Base-by-base conservation (phyloP, 805 yeast genomes). In the Starmerella bombi region DNA sequence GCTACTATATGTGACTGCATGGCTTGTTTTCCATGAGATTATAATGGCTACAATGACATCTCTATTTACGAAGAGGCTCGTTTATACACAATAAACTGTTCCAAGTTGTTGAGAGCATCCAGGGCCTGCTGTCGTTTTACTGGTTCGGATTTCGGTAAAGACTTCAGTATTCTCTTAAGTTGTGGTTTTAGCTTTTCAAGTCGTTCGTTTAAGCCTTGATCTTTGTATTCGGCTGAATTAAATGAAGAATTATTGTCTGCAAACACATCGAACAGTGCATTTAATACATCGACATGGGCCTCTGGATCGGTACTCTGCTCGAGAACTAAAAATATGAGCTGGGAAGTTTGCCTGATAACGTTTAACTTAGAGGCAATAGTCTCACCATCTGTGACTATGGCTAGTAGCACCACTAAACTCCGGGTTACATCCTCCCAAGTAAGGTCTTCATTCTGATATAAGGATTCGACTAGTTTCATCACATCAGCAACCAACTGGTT, bases 41-140 rank as follows among this genome's bases (percentile, higher is more conserved):
- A 14, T 53, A 5, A 43, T 52, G 17, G 55, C 52, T 12, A 23
- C 33, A 23, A 23, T 8, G 12, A 12, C 12, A 23, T 12, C 15
- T 14, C 31, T 20, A 37, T 25, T 14, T 30, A 7, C 31, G 7
- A 12, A 10, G 17, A 7, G 14, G 31, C 7, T 12, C 35, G 12
- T 52, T 91, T 88, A 62, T 88, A 88, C 41, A 71, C 71, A 40
- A 88, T 73, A 57, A 91, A 88, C 44, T 93, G 66, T 12, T 70
- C 74, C 49, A 88, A 61, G 49, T 82, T 85, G 34, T 60, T 57
- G 50, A 73, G 64, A 1, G 79, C 74, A 43, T 80, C 91, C 38
- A 76, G 80, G 27, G 78, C 81, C 47, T 67, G 69, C 16, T 59
- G 63, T 57, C 82, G 78, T 50, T 81, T 64, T 32, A 62, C 71